Conservation (phyloP, 176 grass and related monocot genomes). For the Tuctoria greenei region DNA sequence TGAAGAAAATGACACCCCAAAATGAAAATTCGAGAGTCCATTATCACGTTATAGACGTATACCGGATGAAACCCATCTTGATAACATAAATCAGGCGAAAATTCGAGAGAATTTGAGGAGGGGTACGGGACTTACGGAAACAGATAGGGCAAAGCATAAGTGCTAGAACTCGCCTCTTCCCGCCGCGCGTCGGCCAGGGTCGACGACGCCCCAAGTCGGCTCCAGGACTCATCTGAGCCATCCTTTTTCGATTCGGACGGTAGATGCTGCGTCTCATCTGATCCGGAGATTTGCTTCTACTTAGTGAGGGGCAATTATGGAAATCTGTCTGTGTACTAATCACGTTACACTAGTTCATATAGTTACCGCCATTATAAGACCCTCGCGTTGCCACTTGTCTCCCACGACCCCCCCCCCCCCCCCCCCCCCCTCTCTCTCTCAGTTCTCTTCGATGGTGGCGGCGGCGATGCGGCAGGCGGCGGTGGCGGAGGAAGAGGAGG, state of each 20-base stretch:
- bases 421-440: too few species aligned
- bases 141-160: conserved; percentile 52
- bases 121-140: conserved; percentile 44
- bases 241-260: background rate
- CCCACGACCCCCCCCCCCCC: too few species aligned
- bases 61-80: background rate
- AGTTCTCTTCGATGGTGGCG: too few species aligned
- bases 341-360: conserved; percentile 15
- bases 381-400: conserved; percentile 20
- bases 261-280: background rate
- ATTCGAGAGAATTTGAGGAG: background rate
- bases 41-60: background rate
- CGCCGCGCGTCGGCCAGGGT: background rate
- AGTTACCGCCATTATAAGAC: conserved; percentile 40
- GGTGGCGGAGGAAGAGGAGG: conserved; percentile 12
- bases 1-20: background rate
- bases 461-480: too few species aligned
- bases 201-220: background rate
- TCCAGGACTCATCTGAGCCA: background rate
- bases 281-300: background rate
- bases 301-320: background rate
- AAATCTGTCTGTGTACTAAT: conserved; percentile 17
- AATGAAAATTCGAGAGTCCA: background rate
- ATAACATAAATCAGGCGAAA: background rate
- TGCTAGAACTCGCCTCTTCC: background rate